These are phyloP conservation scores for Diospyros lotus DNA, from an alignment of 148 eudicot genomes.

Conservation along the genomic window DNA sequence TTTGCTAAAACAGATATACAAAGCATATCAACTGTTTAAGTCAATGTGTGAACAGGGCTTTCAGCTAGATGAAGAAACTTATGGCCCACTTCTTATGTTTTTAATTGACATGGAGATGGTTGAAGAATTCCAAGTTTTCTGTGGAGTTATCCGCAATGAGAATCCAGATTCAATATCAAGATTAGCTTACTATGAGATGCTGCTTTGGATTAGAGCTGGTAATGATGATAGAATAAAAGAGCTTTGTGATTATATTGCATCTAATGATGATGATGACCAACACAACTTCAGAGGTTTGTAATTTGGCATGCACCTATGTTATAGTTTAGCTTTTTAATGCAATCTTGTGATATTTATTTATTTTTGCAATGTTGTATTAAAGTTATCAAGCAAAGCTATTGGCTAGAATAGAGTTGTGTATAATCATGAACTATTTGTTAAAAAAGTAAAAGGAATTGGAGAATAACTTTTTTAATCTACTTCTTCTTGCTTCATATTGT, in stretches of 20 bases:
- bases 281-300: slow-evolving; percentile 53
- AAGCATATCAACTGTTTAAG: slow-evolving; percentile 52
- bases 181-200: slow-evolving; percentile 89
- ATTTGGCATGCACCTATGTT: background rate
- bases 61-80: slow-evolving; percentile 62
- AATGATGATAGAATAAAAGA: slow-evolving; percentile 71
- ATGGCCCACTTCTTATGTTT: slow-evolving; percentile 68
- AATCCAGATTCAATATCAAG: slow-evolving; percentile 51
- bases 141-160: slow-evolving; percentile 50
- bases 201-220: slow-evolving; percentile 58
- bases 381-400: background rate
- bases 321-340: slow-evolving; percentile 2
- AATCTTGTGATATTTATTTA: background rate
- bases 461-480: background rate
- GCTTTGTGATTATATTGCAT: slow-evolving; percentile 32
- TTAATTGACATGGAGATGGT: slow-evolving; percentile 66
- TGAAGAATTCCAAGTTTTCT: slow-evolving; percentile 57
- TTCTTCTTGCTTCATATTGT: background rate
- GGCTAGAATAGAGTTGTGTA: background rate
- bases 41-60: slow-evolving; percentile 69
- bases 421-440: background rate
- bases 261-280: slow-evolving; percentile 34
- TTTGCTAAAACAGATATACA: slow-evolving; percentile 38
- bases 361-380: background rate
- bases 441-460: background rate